Percentiles rank a stretch among this genome's conserved stretches.
phyloP scores from a whole-genome alignment of 148 eudicot genomes.

The Dysphania ambrosioides region DNA sequence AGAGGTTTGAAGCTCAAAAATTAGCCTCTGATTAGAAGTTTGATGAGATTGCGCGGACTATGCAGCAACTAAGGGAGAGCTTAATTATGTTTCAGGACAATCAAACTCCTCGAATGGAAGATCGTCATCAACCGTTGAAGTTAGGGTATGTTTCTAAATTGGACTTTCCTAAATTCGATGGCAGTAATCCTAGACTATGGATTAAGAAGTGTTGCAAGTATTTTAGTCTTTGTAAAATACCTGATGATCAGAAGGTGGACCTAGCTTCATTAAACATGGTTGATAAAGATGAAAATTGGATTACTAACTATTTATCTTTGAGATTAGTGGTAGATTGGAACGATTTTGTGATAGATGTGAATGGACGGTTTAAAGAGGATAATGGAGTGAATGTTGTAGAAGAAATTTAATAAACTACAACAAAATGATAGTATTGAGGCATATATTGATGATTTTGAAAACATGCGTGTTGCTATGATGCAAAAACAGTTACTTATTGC shows the following conservation, averaged over 20 bases:
- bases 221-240: too few relatives aligned
- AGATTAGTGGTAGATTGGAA: background rate
- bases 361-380: background rate
- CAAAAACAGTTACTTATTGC: background rate
- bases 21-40: background rate
- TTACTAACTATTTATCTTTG: background rate
- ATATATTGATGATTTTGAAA: background rate
- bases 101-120: background rate
- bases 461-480: background rate
- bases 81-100: too few relatives aligned
- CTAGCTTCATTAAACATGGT: too few relatives aligned
- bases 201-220: background rate
- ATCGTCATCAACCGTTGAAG: too few relatives aligned
- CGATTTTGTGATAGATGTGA: constrained; percentile 1
- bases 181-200: background rate
- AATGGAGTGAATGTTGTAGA: background rate
- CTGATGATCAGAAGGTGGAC: too few relatives aligned
- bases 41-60: too few relatives aligned
- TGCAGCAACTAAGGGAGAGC: too few relatives aligned
- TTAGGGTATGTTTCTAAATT: background rate
- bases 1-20: background rate
- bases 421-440: background rate
- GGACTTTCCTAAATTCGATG: background rate
- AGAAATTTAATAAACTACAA: background rate
- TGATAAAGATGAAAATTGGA: too few relatives aligned